phyloP scores from a whole-genome alignment of 2,329 filamentous ascomycete genomes.

The Arthroderma sp. region DNA sequence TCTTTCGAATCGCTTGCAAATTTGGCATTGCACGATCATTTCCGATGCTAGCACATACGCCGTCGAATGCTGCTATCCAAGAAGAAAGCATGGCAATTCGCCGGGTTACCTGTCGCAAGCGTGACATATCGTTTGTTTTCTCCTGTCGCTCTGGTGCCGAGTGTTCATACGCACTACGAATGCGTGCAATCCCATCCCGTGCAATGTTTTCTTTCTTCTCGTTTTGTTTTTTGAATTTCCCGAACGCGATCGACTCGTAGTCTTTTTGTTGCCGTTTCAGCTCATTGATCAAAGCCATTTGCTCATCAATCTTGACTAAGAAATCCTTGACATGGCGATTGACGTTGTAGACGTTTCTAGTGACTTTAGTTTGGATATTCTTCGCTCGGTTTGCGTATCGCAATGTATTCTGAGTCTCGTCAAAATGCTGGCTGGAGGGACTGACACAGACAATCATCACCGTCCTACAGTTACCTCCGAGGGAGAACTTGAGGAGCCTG shows the following conservation, averaged over 20 bases:
- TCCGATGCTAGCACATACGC: slow-evolving; percentile 59
- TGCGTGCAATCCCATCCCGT: slow-evolving; percentile 64
- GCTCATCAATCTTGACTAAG: slow-evolving; percentile 96
- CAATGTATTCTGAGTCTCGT: slow-evolving; percentile 95
- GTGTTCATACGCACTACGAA: slow-evolving; percentile 75
- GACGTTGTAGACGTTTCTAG: slow-evolving; percentile 97
- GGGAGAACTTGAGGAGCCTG: slow-evolving; percentile 84
- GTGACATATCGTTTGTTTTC: slow-evolving; percentile 65
- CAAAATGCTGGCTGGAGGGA: slow-evolving; percentile 89
- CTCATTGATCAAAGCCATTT: slow-evolving; percentile 93
- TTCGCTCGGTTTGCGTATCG: slow-evolving; percentile 96
- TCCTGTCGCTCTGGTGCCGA: slow-evolving; percentile 65
- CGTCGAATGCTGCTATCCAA: slow-evolving; percentile 88
- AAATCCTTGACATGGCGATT: slow-evolving; percentile 99
- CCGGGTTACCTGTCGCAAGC: slow-evolving; percentile 67
- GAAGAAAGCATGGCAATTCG: slow-evolving; percentile 74
- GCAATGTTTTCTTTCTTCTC: slow-evolving; percentile 68
- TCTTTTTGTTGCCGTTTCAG: slow-evolving; percentile 88
- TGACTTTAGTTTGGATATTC: slow-evolving; percentile 99
- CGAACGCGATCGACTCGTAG: slow-evolving; percentile 64
- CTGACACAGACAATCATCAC: slow-evolving; percentile 99
- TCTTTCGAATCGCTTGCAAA: slow-evolving; percentile 66
- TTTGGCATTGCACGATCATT: slow-evolving; percentile 54
- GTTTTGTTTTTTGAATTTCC: slow-evolving; percentile 80
- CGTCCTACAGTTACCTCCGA: slow-evolving; percentile 95